Base-by-base conservation (phyloP, 2,329 filamentous ascomycete species). In the Chaetomium strumarium region DNA sequence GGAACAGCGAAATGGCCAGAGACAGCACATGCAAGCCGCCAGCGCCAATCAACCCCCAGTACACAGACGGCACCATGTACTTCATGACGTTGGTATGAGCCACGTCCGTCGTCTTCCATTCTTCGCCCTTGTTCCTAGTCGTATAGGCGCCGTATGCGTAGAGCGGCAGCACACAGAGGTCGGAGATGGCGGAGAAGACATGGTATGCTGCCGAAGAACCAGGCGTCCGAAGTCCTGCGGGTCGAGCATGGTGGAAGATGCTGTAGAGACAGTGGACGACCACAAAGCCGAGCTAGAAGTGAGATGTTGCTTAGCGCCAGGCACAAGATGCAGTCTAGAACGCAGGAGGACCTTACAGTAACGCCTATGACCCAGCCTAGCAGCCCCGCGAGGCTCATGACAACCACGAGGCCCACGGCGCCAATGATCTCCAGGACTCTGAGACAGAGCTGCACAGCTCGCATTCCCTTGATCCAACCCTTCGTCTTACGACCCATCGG, bases 151-250 rank as follows among this genome's bases (percentile, higher is more conserved):
- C 77, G 56, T 80, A 84, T 7, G 73, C 73, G 62, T 80, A 85
- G 36, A 84, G 70, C 9, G 78, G 74, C 24, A 79, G 60, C 41
- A 79, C 69, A 11, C 71, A 72, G 13, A 82, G 63, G 67, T 97
- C 92, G 39, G 86, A 79, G 40, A 90, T 72, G 11, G 81, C 76
- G 2, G 90, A 83, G 67, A 96, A 97, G 52, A 93, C 72, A 69
- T 95, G 90, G 69, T 97, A 97, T 58, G 89, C 92, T 13, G 89
- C 85, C 16, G 90, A 88, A 19, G 89, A 95, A 3, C 77, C 85
- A 0, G 92, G 84, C 0, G 90, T 83, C 47, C 90, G 83, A 41
- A 77, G 80, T 44, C 81, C 82, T 1, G 88, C 79, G 36, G 84
- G 81, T 31, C 88, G 81, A 13, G 80, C 75, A 37, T 95, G 80